phyloP scores from a whole-genome alignment of 2,329 filamentous ascomycete species.

The Neopestalotiopsis clavispora region DNA sequence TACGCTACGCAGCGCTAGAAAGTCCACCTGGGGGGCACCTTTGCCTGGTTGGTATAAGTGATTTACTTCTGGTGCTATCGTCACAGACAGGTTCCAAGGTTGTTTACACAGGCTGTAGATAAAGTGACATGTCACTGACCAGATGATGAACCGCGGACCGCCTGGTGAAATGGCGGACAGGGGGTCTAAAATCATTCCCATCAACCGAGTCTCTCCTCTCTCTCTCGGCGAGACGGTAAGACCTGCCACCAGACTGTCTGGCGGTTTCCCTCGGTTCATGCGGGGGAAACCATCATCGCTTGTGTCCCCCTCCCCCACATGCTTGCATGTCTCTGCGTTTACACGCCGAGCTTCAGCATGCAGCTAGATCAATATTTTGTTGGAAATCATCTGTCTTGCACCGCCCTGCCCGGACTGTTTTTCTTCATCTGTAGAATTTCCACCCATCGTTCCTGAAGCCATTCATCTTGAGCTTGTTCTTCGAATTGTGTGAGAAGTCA shows the following conservation, averaged over 20 bases:
- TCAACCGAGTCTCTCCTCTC: background rate
- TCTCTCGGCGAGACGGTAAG: too few species aligned
- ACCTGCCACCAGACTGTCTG: background rate
- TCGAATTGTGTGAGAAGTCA: background rate
- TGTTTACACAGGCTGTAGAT: background rate
- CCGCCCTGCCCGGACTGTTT: background rate
- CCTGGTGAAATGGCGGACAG: background rate
- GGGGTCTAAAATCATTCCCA: background rate
- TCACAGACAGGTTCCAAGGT: background rate
- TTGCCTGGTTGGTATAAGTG: background rate
- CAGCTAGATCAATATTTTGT: background rate
- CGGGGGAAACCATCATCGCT: conserved; percentile 26
- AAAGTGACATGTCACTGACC: background rate
- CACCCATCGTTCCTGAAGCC: background rate
- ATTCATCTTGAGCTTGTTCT: background rate
- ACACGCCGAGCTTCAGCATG: conserved; percentile 13
- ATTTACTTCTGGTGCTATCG: background rate
- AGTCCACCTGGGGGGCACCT: background rate
- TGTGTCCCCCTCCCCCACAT: conserved; percentile 6
- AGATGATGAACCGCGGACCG: background rate
- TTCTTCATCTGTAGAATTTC: background rate
- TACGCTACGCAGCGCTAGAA: background rate
- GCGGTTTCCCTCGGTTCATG: conserved; percentile 39
- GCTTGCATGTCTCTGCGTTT: background rate
- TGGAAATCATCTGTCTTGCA: background rate